These are phyloP conservation scores for Colletotrichum trifolii DNA, from an alignment of 2,329 filamentous ascomycete species.

Conservation along the genomic window DNA sequence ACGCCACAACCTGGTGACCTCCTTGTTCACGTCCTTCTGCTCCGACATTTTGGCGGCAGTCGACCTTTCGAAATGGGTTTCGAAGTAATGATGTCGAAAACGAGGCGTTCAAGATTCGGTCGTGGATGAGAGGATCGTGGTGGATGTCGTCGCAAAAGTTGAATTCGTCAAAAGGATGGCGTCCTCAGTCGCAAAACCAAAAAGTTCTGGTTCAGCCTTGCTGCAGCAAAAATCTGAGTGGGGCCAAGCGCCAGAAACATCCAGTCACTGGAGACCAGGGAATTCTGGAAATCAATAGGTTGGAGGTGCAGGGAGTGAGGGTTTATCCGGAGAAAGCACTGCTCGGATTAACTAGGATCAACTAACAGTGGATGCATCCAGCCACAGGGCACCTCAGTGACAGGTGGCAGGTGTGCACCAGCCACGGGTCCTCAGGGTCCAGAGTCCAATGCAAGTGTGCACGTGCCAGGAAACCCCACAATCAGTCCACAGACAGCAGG, in stretches of 20 bases:
- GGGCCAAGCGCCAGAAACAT: slow-evolving; percentile 21
- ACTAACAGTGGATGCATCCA: not conserved
- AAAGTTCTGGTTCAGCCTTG: slow-evolving; percentile 36
- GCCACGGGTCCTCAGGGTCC: slow-evolving; percentile 28
- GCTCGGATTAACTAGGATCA: not conserved
- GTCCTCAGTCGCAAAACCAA: slow-evolving; percentile 25
- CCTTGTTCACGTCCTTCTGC: slow-evolving; percentile 62
- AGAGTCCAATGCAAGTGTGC: slow-evolving; percentile 31
- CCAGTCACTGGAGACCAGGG: slow-evolving; percentile 3
- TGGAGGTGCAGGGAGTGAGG: too few species aligned
- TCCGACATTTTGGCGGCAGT: slow-evolving; percentile 48
- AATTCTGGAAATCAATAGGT: slow-evolving; percentile 20
- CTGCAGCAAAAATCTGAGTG: slow-evolving; percentile 32
- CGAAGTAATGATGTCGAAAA: slow-evolving; percentile 10
- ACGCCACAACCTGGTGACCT: slow-evolving; percentile 83
- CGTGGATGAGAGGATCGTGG: slow-evolving; percentile 1
- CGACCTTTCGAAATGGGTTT: not conserved
- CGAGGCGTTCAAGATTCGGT: not conserved
- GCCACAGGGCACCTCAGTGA: not conserved
- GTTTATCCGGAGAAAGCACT: slow-evolving; percentile 5
- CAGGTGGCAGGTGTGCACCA: slow-evolving; percentile 25
- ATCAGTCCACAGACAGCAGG: slow-evolving; percentile 25
- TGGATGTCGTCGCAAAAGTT: slow-evolving; percentile 6
- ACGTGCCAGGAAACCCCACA: slow-evolving; percentile 29
- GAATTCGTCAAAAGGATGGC: slow-evolving; percentile 24